Evolutionary conservation across 2,329 filamentous ascomycete genomes (phyloP).

Genomic region (Penicillium hesseltinei): DNA sequence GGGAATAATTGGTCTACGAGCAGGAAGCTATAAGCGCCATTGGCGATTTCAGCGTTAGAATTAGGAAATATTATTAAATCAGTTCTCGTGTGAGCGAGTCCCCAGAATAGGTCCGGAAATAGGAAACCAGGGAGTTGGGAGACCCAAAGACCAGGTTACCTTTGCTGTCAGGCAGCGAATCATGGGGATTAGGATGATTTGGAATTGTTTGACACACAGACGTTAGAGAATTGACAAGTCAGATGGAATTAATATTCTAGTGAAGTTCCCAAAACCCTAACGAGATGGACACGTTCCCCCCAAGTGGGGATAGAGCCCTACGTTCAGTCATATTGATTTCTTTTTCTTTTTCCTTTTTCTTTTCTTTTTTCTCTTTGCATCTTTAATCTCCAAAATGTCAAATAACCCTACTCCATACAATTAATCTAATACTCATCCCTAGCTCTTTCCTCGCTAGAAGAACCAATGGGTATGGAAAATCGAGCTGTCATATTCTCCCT

Average conservation of each 20-base stretch:
- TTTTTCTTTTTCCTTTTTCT: too few relatives aligned
- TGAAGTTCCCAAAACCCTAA: conserved; percentile 14
- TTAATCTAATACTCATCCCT: background rate
- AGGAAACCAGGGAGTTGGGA: conserved; percentile 20
- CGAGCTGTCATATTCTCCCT: conserved; percentile 34
- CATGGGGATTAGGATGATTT: conserved; percentile 14
- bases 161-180: conserved; percentile 27
- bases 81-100: background rate
- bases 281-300: conserved; percentile 19
- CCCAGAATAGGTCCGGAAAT: background rate
- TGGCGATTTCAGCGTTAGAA: background rate
- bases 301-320: conserved; percentile 4
- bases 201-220: conserved; percentile 23
- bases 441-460: background rate
- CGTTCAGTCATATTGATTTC: background rate
- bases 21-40: background rate
- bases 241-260: conserved; percentile 6
- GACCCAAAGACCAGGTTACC: conserved; percentile 26
- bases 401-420: background rate
- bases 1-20: background rate
- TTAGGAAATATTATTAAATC: background rate
- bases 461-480: conserved; percentile 14
- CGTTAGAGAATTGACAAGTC: conserved; percentile 21
- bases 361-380: background rate
- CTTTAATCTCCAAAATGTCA: background rate